Evolutionary conservation across 2,329 filamentous ascomycete genomes (phyloP).

Genomic region (Cladosporium colombiae): DNA sequence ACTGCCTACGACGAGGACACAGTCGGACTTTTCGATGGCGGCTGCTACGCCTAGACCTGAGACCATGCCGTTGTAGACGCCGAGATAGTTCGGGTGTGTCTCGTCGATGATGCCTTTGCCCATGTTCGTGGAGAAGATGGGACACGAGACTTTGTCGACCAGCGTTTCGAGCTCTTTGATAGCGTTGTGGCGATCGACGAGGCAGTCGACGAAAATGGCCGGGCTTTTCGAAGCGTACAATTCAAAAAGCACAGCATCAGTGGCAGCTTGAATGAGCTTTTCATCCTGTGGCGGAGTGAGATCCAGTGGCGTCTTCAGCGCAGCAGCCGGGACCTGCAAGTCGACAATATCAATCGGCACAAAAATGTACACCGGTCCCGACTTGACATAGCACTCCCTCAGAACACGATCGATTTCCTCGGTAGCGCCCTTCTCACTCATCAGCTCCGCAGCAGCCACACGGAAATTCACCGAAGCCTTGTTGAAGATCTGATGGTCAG

Average conservation of each 20-base stretch:
- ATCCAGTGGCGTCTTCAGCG: conserved; percentile 42
- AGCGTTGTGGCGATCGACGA: conserved; percentile 43
- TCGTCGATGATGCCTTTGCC: conserved; percentile 48
- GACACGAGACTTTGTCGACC: conserved; percentile 39
- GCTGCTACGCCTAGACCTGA: conserved; percentile 41
- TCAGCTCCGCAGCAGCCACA: conserved; percentile 44
- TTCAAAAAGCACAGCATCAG: conserved; percentile 37
- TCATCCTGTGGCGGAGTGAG: conserved; percentile 34
- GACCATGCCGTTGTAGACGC: conserved; percentile 45
- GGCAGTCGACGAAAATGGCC: conserved; percentile 42
- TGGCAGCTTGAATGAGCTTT: conserved; percentile 33
- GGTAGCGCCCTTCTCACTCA: conserved; percentile 42
- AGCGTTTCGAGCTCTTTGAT: conserved; percentile 37
- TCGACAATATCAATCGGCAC: conserved; percentile 44
- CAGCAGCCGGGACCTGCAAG: conserved; percentile 40
- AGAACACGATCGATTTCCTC: conserved; percentile 48
- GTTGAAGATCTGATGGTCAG: conserved; percentile 46
- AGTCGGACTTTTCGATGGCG: conserved; percentile 40
- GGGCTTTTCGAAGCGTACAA: conserved; percentile 41
- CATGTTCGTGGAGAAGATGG: conserved; percentile 44
- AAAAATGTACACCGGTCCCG: conserved; percentile 48
- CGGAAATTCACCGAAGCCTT: conserved; percentile 41
- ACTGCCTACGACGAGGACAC: conserved; percentile 43
- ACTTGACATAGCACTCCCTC: conserved; percentile 45
- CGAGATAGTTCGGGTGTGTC: conserved; percentile 42